Evolutionary conservation across 257 asterid species (phyloP), one percentile per base, ranked within the genome.

Genomic region (Solanum clarkiae): DNA sequence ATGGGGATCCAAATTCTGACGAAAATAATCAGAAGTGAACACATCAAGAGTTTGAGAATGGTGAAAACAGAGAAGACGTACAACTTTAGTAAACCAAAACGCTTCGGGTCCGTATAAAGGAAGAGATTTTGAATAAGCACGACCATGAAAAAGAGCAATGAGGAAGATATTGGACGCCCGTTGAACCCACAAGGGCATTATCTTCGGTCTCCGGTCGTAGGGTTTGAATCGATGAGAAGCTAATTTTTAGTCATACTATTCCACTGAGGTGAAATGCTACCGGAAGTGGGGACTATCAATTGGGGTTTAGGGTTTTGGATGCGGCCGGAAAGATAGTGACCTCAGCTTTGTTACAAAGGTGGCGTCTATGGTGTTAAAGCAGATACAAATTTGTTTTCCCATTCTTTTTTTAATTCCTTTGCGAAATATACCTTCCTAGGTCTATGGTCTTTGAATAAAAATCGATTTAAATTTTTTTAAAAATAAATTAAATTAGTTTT

Each of bases 41-140:
- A 92, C 32, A 70, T 88, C 56, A 57, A 93, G 90, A 86, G 92
- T 88, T 53, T 80, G 88, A 11, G 91, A 84, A 88, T 54, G 86
- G 62, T 87, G 92, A 91, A 91, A 70, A 87, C 95, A 94, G 86
- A 97, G 93, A 53, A 98, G 92, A 90, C 92, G 93, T 24, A 95
- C 92, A 47, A 93, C 97, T 89, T 97, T 96, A 79, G 89, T 56
- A 92, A 94, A 96, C 99, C 99, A 96, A 71, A 87, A 59, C 42
- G 94, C 68, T 85, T 90, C 91, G 1, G 59, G 88, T 66, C 79
- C 57, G 32, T 66, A 74, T 29, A 54, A 65, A 55, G 92, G 86
- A 10, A 90, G 87, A 80, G 90, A 84, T 36, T 88, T 51, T 15
- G 88, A 32, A 79, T 87, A 82, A 82, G 92, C 80, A 47, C 84